phyloP scores from a whole-genome alignment of 495 filamentous ascomycete genomes.

The Daldinia loculata region DNA sequence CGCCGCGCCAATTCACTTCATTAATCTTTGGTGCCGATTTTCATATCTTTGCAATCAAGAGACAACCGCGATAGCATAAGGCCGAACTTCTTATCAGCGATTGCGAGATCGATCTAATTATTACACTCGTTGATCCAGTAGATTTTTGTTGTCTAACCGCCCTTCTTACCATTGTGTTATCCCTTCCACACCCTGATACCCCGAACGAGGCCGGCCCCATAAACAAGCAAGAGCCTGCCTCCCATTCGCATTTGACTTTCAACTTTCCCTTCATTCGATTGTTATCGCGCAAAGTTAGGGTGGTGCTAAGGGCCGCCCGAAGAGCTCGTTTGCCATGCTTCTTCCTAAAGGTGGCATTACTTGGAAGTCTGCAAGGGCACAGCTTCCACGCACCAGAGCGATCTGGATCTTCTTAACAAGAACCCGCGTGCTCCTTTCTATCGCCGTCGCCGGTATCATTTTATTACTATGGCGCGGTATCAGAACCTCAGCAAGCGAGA shows the following conservation, averaged over 20 bases:
- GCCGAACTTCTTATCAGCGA: slow-evolving; percentile 12
- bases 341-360: slow-evolving; percentile 88
- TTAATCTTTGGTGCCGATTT: slow-evolving; percentile 29
- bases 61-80: slow-evolving; percentile 28
- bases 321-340: slow-evolving; percentile 58
- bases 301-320: slow-evolving; percentile 51
- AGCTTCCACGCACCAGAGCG: slow-evolving; percentile 83
- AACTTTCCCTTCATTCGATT: slow-evolving; percentile 14
- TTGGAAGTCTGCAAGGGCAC: slow-evolving; percentile 88
- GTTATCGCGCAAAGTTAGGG: slow-evolving; percentile 36
- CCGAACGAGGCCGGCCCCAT: slow-evolving; percentile 15
- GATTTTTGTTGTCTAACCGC: slow-evolving; percentile 23
- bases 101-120: slow-evolving; percentile 14
- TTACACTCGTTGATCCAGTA: slow-evolving; percentile 25
- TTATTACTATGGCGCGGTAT: slow-evolving; percentile 92
- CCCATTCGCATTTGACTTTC: slow-evolving; percentile 3
- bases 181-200: slow-evolving; percentile 17
- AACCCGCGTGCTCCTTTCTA: slow-evolving; percentile 78
- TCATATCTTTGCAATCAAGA: slow-evolving; percentile 23
- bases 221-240: slow-evolving; percentile 29
- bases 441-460: slow-evolving; percentile 75
- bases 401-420: slow-evolving; percentile 78
- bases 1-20: slow-evolving; percentile 37
- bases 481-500: slow-evolving; percentile 79
- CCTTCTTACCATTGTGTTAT: slow-evolving; percentile 17